Evolutionary conservation across 805 yeast genomes (phyloP).

Genomic region (Lipomyces kockii): DNA sequence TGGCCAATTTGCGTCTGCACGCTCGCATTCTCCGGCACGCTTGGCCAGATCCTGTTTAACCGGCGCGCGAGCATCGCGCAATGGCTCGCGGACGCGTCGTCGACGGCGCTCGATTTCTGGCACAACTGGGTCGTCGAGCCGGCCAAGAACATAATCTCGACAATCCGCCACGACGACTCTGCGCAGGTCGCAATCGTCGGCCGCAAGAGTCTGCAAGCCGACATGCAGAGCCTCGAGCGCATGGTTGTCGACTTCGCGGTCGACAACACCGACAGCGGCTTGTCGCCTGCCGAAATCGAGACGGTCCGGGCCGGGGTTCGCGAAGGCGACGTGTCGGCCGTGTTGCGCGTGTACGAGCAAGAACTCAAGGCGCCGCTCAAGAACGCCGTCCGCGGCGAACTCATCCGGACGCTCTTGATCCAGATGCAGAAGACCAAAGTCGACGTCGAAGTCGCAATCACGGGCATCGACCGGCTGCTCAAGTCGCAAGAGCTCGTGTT

Average conservation of each 20-base stretch:
- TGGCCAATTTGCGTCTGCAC: slow-evolving; percentile 65
- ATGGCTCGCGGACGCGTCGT: slow-evolving; percentile 59
- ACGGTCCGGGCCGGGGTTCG: slow-evolving; percentile 57
- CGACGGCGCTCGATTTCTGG: slow-evolving; percentile 60
- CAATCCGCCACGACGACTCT: slow-evolving; percentile 82
- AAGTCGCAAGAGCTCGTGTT: slow-evolving; percentile 94
- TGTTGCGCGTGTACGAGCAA: slow-evolving; percentile 78
- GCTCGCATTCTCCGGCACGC: slow-evolving; percentile 55
- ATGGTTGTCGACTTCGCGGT: slow-evolving; percentile 79
- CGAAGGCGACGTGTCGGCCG: slow-evolving; percentile 76
- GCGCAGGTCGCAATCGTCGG: slow-evolving; percentile 77
- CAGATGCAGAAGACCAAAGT: slow-evolving; percentile 97
- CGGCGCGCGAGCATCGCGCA: slow-evolving; percentile 54
- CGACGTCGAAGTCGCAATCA: slow-evolving; percentile 87
- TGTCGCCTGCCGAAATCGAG: slow-evolving; percentile 29
- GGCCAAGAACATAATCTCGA: slow-evolving; percentile 66
- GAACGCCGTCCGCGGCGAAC: slow-evolving; percentile 67
- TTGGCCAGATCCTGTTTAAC: slow-evolving; percentile 53
- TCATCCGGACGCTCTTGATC: slow-evolving; percentile 76
- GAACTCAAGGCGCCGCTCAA: slow-evolving; percentile 73
- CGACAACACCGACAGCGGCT: slow-evolving; percentile 43
- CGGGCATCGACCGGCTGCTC: slow-evolving; percentile 86
- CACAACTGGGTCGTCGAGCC: slow-evolving; percentile 86
- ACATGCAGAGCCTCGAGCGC: slow-evolving; percentile 77
- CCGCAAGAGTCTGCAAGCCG: slow-evolving; percentile 76